A percentile compares a stretch with the other conserved stretches of the same genome.
Conservation (phyloP, 2,329 filamentous ascomycete genomes). For the Coniosporium tulheliwenetii region DNA sequence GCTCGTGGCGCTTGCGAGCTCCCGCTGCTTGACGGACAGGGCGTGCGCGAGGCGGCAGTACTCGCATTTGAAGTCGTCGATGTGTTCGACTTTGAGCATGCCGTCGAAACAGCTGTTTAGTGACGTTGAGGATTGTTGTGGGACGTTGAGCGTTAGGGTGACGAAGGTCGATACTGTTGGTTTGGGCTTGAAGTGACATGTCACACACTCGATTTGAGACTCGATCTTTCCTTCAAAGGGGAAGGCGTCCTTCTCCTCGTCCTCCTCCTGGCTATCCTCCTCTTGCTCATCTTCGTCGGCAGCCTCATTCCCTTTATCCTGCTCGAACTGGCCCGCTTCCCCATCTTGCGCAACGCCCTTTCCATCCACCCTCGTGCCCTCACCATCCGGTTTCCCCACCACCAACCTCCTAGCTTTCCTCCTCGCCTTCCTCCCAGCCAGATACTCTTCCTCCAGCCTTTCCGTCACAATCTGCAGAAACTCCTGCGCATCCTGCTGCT, state of each 20-base stretch:
- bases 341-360: not conserved
- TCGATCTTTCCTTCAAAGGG: conserved; percentile 85
- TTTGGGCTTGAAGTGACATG: conserved; percentile 78
- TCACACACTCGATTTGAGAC: conserved; percentile 87
- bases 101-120: conserved; percentile 83
- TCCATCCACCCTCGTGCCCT: conserved; percentile 6
- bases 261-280: conserved; percentile 10
- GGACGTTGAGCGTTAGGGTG: conserved; percentile 81
- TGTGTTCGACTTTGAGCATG: conserved; percentile 86
- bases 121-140: conserved; percentile 61
- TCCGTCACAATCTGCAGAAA: conserved; percentile 91
- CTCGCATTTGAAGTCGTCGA: conserved; percentile 94
- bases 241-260: conserved; percentile 53
- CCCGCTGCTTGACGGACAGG: conserved; percentile 43
- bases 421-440: conserved; percentile 65
- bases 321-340: conserved; percentile 1
- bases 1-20: conserved; percentile 36
- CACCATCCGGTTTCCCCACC: conserved; percentile 4
- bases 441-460: conserved; percentile 83
- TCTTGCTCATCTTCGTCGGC: conserved; percentile 9
- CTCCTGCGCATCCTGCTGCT: conserved; percentile 96
- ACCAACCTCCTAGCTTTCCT: conserved; percentile 29
- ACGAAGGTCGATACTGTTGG: conserved; percentile 75
- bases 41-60: conserved; percentile 79
- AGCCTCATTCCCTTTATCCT: conserved; percentile 9